Evolutionary conservation across 768 basidiomycete species (phyloP).

Genomic region (Macrolepiota dolichaula): DNA sequence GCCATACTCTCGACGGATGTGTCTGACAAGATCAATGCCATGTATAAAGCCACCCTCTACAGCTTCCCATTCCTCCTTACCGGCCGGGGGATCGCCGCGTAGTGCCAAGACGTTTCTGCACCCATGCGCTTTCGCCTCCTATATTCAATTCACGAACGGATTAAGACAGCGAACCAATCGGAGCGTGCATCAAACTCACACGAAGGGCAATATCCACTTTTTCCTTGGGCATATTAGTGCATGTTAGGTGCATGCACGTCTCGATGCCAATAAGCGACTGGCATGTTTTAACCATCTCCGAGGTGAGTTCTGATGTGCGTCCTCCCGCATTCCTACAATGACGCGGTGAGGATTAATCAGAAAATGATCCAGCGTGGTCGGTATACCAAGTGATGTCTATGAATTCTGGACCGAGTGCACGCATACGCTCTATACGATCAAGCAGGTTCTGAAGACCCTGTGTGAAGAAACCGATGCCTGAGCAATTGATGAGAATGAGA

Average conservation of each 20-base stretch:
- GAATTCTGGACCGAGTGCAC: constrained; percentile 91
- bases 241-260: constrained; percentile 98
- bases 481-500: background rate
- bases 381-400: constrained; percentile 93
- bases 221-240: constrained; percentile 96
- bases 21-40: constrained; percentile 87
- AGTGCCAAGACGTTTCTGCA: constrained; percentile 93
- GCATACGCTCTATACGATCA: constrained; percentile 99
- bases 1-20: constrained; percentile 78
- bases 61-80: constrained; percentile 89
- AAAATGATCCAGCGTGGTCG: background rate
- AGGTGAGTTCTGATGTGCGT: constrained; percentile 89
- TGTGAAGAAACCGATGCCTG: background rate
- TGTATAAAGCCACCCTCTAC: constrained; percentile 88
- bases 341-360: background rate
- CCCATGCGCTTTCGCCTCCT: constrained; percentile 89
- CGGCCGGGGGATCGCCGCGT: constrained; percentile 87
- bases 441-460: constrained; percentile 94
- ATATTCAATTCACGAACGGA: constrained; percentile 5
- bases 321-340: constrained; percentile 89
- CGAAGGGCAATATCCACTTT: constrained; percentile 90
- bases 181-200: constrained; percentile 44
- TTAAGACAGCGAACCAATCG: background rate
- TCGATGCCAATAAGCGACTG: constrained; percentile 91
- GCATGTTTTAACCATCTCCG: constrained; percentile 92